Evolutionary conservation across 345 rosid genomes (phyloP).

Genomic region (Euphorbia lathyris): DNA sequence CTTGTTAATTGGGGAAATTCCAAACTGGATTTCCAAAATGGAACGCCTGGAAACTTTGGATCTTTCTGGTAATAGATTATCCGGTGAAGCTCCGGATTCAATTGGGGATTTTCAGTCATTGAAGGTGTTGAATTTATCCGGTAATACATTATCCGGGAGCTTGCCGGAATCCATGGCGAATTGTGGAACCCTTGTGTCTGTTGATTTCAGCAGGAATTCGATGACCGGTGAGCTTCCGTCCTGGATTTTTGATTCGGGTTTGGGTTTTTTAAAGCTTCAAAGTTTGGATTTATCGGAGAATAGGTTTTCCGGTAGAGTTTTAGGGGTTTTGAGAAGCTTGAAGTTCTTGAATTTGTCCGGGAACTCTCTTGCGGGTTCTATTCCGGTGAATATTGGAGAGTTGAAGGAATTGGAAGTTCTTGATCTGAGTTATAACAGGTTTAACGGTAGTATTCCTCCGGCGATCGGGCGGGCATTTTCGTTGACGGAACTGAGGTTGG

Average conservation of each 20-base stretch:
- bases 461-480: slow-evolving; percentile 70
- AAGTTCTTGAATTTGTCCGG: slow-evolving; percentile 56
- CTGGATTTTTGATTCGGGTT: slow-evolving; percentile 46
- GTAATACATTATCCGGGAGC: slow-evolving; percentile 54
- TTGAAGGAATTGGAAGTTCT: slow-evolving; percentile 54
- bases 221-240: slow-evolving; percentile 58
- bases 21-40: slow-evolving; percentile 76
- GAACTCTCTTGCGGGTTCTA: slow-evolving; percentile 54
- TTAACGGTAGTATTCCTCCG: slow-evolving; percentile 64
- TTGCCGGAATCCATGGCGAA: slow-evolving; percentile 58
- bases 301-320: slow-evolving; percentile 60
- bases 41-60: slow-evolving; percentile 67
- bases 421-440: slow-evolving; percentile 67
- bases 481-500: slow-evolving; percentile 64
- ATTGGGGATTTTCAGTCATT: slow-evolving; percentile 60
- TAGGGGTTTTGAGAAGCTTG: slow-evolving; percentile 50
- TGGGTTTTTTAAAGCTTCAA: slow-evolving; percentile 48
- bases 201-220: slow-evolving; percentile 72
- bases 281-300: slow-evolving; percentile 75
- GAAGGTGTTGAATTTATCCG: slow-evolving; percentile 65
- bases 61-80: slow-evolving; percentile 69
- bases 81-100: slow-evolving; percentile 51
- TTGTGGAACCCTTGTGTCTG: slow-evolving; percentile 48
- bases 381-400: slow-evolving; percentile 54
- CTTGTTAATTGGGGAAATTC: slow-evolving; percentile 54